Evolutionary conservation across 345 rosid genomes (phyloP).

Genomic region (Erucastrum elatum): DNA sequence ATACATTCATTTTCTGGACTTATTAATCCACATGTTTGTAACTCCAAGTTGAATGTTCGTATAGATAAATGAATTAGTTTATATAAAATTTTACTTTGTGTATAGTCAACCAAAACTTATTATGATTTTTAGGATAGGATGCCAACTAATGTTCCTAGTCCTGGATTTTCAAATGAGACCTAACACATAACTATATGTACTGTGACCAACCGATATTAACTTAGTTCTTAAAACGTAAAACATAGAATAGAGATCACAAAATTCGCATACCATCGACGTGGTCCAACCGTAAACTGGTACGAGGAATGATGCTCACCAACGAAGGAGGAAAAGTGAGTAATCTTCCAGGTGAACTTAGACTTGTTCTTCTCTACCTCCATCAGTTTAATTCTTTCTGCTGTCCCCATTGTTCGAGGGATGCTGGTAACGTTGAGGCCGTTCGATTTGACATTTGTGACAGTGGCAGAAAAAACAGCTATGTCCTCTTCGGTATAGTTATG

Average conservation of each 20-base stretch:
- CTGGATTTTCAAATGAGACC: no score
- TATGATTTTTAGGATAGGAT: no score
- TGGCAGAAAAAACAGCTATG: neutral
- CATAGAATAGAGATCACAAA: no score
- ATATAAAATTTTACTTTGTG: neutral
- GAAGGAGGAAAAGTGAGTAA: conserved; percentile 28
- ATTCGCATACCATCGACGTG: conserved; percentile 18
- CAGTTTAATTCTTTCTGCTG: conserved; percentile 16
- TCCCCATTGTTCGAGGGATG: neutral
- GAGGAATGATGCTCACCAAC: neutral
- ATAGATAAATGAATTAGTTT: neutral
- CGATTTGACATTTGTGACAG: neutral
- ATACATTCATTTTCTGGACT: neutral
- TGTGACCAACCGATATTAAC: no score
- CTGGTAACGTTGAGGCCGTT: neutral
- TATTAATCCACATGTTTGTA: neutral
- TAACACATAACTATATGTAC: no score
- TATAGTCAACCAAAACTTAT: neutral
- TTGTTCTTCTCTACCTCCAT: neutral
- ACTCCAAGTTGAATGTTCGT: no score
- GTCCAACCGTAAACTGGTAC: conserved; percentile 24
- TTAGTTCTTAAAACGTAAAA: no score
- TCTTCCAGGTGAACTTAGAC: conserved; percentile 33
- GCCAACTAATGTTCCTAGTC: no score
- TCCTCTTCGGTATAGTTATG: neutral